Base-by-base conservation (phyloP, 495 filamentous ascomycete species). In the Xylaria palmicola region DNA sequence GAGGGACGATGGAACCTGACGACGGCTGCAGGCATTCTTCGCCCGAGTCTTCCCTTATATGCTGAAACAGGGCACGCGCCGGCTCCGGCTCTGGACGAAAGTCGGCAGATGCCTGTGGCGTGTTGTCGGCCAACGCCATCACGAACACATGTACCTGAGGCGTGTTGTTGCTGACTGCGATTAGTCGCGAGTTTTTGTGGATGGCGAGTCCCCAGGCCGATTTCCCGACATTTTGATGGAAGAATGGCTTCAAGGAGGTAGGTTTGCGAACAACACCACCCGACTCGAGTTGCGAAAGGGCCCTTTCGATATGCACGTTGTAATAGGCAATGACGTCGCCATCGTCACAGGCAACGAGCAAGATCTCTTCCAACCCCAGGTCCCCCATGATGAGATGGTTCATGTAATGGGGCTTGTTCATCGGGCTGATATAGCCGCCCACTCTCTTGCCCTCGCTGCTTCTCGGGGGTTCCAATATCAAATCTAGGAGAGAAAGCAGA, bases 161-260 rank as follows among this genome's bases (percentile, higher is more conserved):
- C 3, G 65, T 82, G 67, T 98, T 98, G 0, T 89, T 85, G 55
- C 88, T 86, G 17, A 93, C 88, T 0, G 92, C 94, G 54, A 98
- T 83, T 37, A 97, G 72, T 2, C 92, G 82, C 12, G 88, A 87
- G 60, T 86, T 78, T 62, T 87, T 84, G 66, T 98, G 93, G 13
- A 94, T 83, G 6, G 93, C 90, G 36, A 98, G 68, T 0, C 94
- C 94, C 94, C 94, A 98, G 4, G 91, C 93, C 60, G 90, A 93
- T 26, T 69, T 74, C 1, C 80, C 83, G 19, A 97, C 91, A 72
- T 88, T 89, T 54, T 88, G 81, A 65, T 85, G 82, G 58, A 95
- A 90, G 70, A 93, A 89, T 0, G 86, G 79, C 50, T 73, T 62
- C 30, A 70, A 69, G 10, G 34, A 17, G 8, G 49, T 34, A 13